A percentile compares a stretch with the other conserved stretches of the same genome.
Conservation (phyloP, 225 moss, liverwort and hornwort species). For the Lunularia cruciata region DNA sequence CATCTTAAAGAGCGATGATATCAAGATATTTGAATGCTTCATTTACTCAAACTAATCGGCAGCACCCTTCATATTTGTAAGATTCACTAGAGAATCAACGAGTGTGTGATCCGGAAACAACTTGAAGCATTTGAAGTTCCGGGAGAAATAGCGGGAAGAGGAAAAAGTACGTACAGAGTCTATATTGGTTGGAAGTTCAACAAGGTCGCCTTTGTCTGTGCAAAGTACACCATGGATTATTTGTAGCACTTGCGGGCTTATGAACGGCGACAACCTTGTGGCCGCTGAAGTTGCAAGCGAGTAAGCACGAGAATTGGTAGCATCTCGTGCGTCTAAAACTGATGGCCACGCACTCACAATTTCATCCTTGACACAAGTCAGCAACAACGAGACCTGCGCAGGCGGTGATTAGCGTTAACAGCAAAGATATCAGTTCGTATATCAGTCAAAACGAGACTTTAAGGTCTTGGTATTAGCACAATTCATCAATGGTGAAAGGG, state of each 20-base stretch:
- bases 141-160: too few species aligned
- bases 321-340: conserved; percentile 36
- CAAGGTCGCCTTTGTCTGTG: conserved; percentile 48
- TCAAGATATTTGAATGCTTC: too few species aligned
- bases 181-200: conserved; percentile 58
- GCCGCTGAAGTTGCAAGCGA: not conserved
- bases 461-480: not conserved
- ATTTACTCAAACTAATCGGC: too few species aligned
- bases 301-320: too few species aligned
- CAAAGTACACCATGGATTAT: conserved; percentile 60
- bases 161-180: conserved; percentile 62
- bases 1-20: too few species aligned
- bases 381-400: conserved; percentile 71
- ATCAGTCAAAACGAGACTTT: not conserved
- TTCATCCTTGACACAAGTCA: conserved; percentile 80
- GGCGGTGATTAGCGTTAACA: not conserved
- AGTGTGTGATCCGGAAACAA: too few species aligned
- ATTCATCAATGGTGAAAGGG: not conserved
- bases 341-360: conserved; percentile 57
- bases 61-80: too few species aligned
- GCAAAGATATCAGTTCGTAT: not conserved
- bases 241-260: conserved; percentile 54
- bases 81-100: too few species aligned
- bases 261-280: conserved; percentile 53
- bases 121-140: too few species aligned